phyloP scores from a whole-genome alignment of 2,329 filamentous ascomycete genomes.

The Talaromyces sp. region DNA sequence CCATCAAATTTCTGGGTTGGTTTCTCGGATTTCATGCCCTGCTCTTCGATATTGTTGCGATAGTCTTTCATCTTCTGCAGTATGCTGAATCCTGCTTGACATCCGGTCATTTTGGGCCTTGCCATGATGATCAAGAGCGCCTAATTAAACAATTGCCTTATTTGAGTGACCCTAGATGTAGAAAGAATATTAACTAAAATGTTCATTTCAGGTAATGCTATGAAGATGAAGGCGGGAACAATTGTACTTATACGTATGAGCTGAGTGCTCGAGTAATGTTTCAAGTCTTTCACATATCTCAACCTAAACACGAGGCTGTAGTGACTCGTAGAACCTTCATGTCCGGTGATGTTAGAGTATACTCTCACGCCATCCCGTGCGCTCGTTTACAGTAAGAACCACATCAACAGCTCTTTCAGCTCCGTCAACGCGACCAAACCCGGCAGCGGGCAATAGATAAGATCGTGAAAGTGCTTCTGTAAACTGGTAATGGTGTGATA shows the following conservation, averaged over 20 bases:
- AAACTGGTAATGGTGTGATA: neutral
- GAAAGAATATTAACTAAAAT: neutral
- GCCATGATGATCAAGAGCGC: neutral
- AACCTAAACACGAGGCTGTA: neutral
- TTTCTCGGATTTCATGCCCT: neutral
- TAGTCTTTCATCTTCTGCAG: neutral
- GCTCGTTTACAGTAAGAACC: neutral
- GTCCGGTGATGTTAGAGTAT: neutral
- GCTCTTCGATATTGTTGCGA: neutral
- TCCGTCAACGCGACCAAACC: neutral
- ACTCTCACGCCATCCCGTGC: neutral
- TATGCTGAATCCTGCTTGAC: neutral
- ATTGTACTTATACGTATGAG: neutral
- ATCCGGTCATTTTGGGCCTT: neutral
- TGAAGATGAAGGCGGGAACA: neutral
- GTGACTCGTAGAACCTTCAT: neutral
- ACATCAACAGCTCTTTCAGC: neutral
- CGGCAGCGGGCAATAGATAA: neutral
- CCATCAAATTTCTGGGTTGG: no score
- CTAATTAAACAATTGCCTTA: neutral
- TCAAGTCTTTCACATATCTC: neutral
- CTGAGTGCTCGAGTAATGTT: neutral
- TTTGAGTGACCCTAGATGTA: neutral
- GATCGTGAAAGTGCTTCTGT: neutral
- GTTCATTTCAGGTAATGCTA: neutral